A percentile compares a stretch with the other conserved stretches of the same genome.
These are phyloP conservation scores for Linanthus parryae DNA, from an alignment of 148 eudicot genomes.

Conservation along the genomic window DNA sequence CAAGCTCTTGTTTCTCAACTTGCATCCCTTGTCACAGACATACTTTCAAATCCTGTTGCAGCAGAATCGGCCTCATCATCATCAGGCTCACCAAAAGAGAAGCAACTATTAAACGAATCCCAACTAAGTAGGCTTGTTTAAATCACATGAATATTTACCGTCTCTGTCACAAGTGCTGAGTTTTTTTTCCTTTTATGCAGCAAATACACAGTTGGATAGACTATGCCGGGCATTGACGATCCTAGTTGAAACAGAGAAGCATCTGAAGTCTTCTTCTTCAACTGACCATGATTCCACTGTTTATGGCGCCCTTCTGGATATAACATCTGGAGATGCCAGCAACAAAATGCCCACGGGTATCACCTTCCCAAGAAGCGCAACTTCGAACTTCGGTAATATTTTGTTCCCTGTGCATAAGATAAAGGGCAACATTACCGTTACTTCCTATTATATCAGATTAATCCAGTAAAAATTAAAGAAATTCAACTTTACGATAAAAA, in stretches of 20 bases:
- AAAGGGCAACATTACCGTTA: too few relatives aligned
- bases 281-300: conserved; percentile 10
- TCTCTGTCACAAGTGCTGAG: too few relatives aligned
- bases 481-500: too few relatives aligned
- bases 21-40: conserved; percentile 11
- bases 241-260: conserved; percentile 18
- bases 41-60: conserved; percentile 8
- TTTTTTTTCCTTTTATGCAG: too few relatives aligned
- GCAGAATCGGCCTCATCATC: conserved; percentile 9
- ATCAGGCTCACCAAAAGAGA: neutral
- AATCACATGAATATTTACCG: neutral
- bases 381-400: neutral
- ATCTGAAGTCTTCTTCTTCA: conserved; percentile 14
- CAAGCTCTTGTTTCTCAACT: conserved; percentile 11
- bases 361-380: conserved; percentile 1
- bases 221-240: conserved; percentile 11
- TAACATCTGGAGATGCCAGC: conserved; percentile 7
- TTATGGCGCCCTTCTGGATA: conserved; percentile 14
- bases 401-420: too few relatives aligned
- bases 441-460: too few relatives aligned
- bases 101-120: conserved; percentile 2
- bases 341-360: conserved; percentile 8
- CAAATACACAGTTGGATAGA: conserved; percentile 8
- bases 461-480: too few relatives aligned
- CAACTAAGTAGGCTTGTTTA: conserved; percentile 9